These are phyloP conservation scores for Neurospora sp. DNA, from an alignment of 495 filamentous ascomycete genomes.

Conservation along the genomic window DNA sequence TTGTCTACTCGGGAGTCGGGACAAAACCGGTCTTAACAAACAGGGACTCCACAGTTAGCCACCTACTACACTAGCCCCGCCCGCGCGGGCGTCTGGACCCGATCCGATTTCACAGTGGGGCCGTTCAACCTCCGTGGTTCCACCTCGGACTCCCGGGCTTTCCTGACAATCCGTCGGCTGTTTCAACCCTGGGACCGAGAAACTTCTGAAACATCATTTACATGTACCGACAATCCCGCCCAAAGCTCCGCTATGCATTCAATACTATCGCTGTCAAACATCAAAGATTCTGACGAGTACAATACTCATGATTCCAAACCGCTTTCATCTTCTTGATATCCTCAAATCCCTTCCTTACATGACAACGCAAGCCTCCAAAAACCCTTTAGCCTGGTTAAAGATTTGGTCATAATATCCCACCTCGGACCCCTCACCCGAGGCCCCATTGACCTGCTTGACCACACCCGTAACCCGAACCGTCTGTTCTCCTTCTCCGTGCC, in stretches of 20 bases:
- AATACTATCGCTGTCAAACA: neutral
- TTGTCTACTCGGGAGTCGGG: no score
- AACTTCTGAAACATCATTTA: neutral
- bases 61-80: neutral
- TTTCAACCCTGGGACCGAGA: neutral
- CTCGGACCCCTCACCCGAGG: constrained; percentile 23
- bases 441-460: constrained; percentile 34
- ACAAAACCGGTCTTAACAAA: no score
- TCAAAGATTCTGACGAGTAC: neutral
- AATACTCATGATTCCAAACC: neutral
- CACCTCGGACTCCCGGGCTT: neutral
- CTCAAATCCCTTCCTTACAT: constrained; percentile 24
- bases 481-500: constrained; percentile 80
- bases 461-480: constrained; percentile 67
- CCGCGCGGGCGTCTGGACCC: neutral
- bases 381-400: constrained; percentile 24
- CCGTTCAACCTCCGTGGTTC: neutral
- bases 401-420: constrained; percentile 35
- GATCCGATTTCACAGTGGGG: no score
- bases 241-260: neutral
- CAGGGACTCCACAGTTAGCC: neutral
- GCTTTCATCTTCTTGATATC: neutral
- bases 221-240: neutral
- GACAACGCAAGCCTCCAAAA: constrained; percentile 27
- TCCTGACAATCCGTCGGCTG: neutral